Conservation (phyloP, 768 basidiomycete species). For the Collybiopsis confluens region DNA sequence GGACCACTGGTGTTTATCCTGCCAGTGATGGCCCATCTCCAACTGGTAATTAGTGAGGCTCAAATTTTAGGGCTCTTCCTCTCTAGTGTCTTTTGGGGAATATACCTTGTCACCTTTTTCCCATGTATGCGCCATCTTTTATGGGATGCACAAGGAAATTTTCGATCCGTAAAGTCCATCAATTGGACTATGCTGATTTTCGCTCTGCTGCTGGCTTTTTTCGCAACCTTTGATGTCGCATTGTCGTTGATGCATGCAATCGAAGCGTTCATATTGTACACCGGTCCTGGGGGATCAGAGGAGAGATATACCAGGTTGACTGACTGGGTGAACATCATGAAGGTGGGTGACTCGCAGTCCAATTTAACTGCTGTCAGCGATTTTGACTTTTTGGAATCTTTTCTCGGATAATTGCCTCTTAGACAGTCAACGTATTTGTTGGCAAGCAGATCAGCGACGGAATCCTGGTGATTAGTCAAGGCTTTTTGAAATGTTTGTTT, state of each 20-base stretch:
- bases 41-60: slow-evolving; percentile 3
- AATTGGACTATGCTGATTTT: slow-evolving; percentile 14
- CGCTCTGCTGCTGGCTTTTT: slow-evolving; percentile 5
- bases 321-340: slow-evolving; percentile 13
- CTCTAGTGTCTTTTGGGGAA: slow-evolving; percentile 6
- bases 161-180: not conserved
- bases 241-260: slow-evolving; percentile 9
- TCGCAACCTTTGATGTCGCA: slow-evolving; percentile 13
- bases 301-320: slow-evolving; percentile 7
- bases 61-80: slow-evolving; percentile 5
- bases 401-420: not conserved
- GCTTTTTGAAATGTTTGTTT: not conserved
- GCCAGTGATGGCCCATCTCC: no score
- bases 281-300: slow-evolving; percentile 9
- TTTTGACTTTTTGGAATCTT: not conserved
- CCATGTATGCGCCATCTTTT: slow-evolving; percentile 1
- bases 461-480: slow-evolving; percentile 3
- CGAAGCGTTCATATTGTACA: slow-evolving; percentile 12
- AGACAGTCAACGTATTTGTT: slow-evolving; percentile 8
- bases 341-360: slow-evolving; percentile 4
- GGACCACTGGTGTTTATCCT: no score
- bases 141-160: not conserved
- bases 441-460: slow-evolving; percentile 11
- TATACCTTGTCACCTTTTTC: slow-evolving; percentile 4
- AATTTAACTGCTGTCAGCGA: not conserved